phyloP scores from a whole-genome alignment of 2,329 filamentous ascomycete species.

The Neopestalotiopsis sp. region DNA sequence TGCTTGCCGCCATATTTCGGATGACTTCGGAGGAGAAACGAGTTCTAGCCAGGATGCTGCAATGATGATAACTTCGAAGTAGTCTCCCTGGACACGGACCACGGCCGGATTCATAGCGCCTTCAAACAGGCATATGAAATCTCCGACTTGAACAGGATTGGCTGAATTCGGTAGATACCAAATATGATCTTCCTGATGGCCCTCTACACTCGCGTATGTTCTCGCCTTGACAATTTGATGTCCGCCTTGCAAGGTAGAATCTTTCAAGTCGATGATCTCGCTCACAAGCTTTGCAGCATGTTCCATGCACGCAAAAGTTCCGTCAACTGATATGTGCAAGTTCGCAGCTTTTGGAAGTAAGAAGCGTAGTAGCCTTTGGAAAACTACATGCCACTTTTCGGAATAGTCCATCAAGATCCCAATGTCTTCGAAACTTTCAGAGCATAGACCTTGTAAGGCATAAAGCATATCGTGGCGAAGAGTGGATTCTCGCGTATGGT shows the following conservation, averaged over 20 bases:
- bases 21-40: not conserved
- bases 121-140: not conserved
- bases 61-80: not conserved
- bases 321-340: not conserved
- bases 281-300: not conserved
- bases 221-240: not conserved
- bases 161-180: not conserved
- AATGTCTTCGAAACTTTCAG: not conserved
- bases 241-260: not conserved
- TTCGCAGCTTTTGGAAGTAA: not conserved
- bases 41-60: not conserved
- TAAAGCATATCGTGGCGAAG: not conserved
- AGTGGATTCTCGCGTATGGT: not conserved
- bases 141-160: not conserved
- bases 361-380: not conserved
- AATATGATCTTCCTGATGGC: not conserved
- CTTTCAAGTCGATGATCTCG: not conserved
- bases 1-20: not conserved
- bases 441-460: not conserved
- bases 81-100: not conserved
- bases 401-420: not conserved
- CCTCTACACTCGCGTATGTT: not conserved
- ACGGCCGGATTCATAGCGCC: not conserved
- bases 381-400: not conserved
- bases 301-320: not conserved